phyloP scores from a whole-genome alignment of 2,329 filamentous ascomycete species.

The Fusarium scirpi region DNA sequence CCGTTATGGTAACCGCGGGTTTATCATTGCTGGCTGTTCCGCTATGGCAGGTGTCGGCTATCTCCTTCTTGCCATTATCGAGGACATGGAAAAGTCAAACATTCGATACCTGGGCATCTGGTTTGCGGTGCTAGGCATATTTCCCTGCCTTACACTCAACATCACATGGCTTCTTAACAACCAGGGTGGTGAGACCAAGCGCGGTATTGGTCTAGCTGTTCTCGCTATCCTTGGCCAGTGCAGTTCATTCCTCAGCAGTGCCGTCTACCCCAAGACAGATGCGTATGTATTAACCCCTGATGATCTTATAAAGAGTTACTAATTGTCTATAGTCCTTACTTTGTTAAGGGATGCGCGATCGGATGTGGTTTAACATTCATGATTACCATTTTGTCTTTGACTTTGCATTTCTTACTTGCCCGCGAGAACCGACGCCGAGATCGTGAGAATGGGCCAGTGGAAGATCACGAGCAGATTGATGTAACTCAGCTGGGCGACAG shows the following conservation, averaged over 20 bases:
- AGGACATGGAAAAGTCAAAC: constrained; percentile 11
- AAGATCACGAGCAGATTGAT: constrained; percentile 13
- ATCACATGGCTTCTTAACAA: constrained; percentile 34
- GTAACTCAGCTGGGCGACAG: constrained; percentile 24
- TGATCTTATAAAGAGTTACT: accelerated
- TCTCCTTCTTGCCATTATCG: constrained; percentile 1
- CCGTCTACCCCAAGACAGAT: constrained; percentile 25
- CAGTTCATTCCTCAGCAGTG: constrained; percentile 19
- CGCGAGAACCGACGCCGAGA: constrained; percentile 18
- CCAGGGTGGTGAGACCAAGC: constrained; percentile 28
- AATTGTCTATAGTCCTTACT: not conserved
- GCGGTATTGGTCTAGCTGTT: constrained; percentile 11
- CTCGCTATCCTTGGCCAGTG: constrained; percentile 23
- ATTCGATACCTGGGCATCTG: constrained; percentile 20
- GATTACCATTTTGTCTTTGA: constrained; percentile 15
- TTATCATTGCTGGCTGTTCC: not conserved
- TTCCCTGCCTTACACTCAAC: constrained; percentile 24
- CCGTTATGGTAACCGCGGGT: constrained; percentile 10
- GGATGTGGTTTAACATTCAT: constrained; percentile 18
- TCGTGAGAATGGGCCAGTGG: constrained; percentile 14
- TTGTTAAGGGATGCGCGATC: constrained; percentile 1
- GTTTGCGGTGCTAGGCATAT: constrained; percentile 8
- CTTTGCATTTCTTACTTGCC: constrained; percentile 12
- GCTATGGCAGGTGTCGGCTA: constrained; percentile 20
- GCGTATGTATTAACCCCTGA: not conserved